Conservation (phyloP, 2,329 filamentous ascomycete genomes). For the Rutstroemia sp. region DNA sequence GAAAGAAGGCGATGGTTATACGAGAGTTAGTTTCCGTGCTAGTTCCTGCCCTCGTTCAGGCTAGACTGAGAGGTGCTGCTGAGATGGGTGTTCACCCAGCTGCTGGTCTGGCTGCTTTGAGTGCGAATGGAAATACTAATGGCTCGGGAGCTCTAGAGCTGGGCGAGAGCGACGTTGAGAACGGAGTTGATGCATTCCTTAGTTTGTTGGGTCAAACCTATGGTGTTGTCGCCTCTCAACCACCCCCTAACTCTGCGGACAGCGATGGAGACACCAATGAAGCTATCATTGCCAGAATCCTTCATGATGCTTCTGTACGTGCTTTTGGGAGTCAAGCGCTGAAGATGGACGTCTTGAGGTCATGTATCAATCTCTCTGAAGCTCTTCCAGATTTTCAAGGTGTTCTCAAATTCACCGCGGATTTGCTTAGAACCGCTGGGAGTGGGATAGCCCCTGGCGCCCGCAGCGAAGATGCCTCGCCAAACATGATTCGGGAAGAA, state of each 20-base stretch:
- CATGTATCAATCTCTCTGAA: constrained; percentile 91
- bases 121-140: constrained; percentile 41
- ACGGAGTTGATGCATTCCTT: constrained; percentile 57
- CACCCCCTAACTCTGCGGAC: constrained; percentile 6
- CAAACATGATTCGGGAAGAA: constrained; percentile 70
- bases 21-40: constrained; percentile 78
- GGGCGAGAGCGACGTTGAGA: constrained; percentile 56
- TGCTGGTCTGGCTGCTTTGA: constrained; percentile 69
- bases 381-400: constrained; percentile 87
- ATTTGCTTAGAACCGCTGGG: constrained; percentile 75
- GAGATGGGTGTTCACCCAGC: constrained; percentile 94
- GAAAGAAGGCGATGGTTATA: constrained; percentile 87
- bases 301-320: constrained; percentile 49
- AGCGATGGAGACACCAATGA: constrained; percentile 41
- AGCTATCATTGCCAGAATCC: constrained; percentile 49
- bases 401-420: constrained; percentile 79
- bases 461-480: constrained; percentile 60
- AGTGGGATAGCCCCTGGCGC: constrained; percentile 69
- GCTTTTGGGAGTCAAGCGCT: constrained; percentile 70
- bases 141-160: constrained; percentile 52
- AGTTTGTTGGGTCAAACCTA: constrained; percentile 55
- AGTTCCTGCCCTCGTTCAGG: constrained; percentile 79
- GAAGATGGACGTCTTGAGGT: constrained; percentile 79
- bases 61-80: constrained; percentile 86
- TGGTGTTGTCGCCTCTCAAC: constrained; percentile 43